Conservation (phyloP, 495 filamentous ascomycete genomes). For the Aspergillus leporis region DNA sequence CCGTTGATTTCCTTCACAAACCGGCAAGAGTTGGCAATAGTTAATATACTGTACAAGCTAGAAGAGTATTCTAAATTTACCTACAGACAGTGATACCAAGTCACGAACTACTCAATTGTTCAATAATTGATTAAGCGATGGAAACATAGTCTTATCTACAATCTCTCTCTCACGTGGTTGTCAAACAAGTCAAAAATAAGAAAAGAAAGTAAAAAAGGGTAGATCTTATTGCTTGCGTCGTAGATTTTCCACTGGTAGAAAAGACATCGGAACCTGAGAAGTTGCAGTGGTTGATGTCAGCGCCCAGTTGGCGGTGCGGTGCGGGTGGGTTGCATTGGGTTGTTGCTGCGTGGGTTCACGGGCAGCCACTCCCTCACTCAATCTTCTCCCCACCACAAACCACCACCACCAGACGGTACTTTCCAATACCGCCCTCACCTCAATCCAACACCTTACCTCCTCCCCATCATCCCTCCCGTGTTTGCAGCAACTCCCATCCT, state of each 20-base stretch:
- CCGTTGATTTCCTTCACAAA: too few relatives aligned
- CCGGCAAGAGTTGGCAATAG: too few relatives aligned
- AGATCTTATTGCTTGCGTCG: too few relatives aligned
- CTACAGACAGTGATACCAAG: too few relatives aligned
- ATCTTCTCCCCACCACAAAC: slow-evolving; percentile 17
- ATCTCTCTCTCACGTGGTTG: too few relatives aligned
- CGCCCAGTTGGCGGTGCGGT: slow-evolving; percentile 16
- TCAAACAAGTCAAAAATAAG: too few relatives aligned
- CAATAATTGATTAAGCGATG: too few relatives aligned
- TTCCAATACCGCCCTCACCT: slow-evolving; percentile 26
- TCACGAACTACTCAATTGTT: too few relatives aligned
- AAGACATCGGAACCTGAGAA: not conserved
- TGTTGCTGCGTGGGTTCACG: slow-evolving; percentile 21
- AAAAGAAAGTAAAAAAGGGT: too few relatives aligned
- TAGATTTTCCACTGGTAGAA: not conserved
- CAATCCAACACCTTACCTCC: slow-evolving; percentile 21
- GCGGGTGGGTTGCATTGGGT: slow-evolving; percentile 11
- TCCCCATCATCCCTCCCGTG: slow-evolving; percentile 11
- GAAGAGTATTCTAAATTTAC: too few relatives aligned
- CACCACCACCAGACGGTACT: slow-evolving; percentile 18
- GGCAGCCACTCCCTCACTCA: slow-evolving; percentile 26
- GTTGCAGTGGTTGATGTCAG: slow-evolving; percentile 25
- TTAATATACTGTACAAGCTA: too few relatives aligned
- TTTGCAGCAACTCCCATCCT: slow-evolving; percentile 12
- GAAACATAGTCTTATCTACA: too few relatives aligned